These are phyloP conservation scores for Patellifolia procumbens DNA, from an alignment of 179 eudicot species.

Conservation along the genomic window DNA sequence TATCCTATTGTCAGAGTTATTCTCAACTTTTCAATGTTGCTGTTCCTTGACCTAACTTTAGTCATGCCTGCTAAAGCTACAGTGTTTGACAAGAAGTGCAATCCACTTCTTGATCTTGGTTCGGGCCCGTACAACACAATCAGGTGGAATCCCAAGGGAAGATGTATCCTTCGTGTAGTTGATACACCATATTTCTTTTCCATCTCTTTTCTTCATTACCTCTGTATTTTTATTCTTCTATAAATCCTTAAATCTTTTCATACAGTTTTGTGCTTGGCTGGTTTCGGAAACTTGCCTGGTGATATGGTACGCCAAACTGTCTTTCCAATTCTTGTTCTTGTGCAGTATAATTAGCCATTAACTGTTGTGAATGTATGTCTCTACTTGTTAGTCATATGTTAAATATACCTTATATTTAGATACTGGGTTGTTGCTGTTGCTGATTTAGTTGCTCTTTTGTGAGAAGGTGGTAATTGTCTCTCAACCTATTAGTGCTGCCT, in stretches of 20 bases:
- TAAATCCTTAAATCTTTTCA: constrained; percentile 44
- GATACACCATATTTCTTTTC: constrained; percentile 10
- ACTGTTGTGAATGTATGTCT: background rate
- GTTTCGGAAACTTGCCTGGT: constrained; percentile 98
- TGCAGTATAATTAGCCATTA: background rate
- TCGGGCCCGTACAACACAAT: constrained; percentile 94
- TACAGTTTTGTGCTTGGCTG: constrained; percentile 93
- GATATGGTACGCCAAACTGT: constrained; percentile 67
- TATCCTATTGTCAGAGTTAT: background rate
- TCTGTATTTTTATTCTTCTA: constrained; percentile 2
- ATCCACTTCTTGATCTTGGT: constrained; percentile 90
- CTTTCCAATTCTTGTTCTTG: constrained; percentile 2
- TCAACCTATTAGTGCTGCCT: background rate
- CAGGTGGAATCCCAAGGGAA: constrained; percentile 96
- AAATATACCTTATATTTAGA: background rate
- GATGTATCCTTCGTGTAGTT: constrained; percentile 67
- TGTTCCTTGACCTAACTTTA: constrained; percentile 59
- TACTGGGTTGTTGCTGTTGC: constrained; percentile 9
- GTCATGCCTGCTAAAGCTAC: constrained; percentile 98
- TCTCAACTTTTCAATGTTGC: background rate
- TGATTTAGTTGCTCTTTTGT: background rate
- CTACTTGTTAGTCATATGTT: constrained; percentile 1
- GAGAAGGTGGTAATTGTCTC: background rate
- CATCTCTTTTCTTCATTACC: background rate
- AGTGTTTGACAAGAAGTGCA: constrained; percentile 91